Percentiles rank a stretch among this genome's conserved stretches.
These are phyloP conservation scores for Vaccinium macrocarpon DNA, from an alignment of 148 eudicot genomes.

Conservation along the genomic window DNA sequence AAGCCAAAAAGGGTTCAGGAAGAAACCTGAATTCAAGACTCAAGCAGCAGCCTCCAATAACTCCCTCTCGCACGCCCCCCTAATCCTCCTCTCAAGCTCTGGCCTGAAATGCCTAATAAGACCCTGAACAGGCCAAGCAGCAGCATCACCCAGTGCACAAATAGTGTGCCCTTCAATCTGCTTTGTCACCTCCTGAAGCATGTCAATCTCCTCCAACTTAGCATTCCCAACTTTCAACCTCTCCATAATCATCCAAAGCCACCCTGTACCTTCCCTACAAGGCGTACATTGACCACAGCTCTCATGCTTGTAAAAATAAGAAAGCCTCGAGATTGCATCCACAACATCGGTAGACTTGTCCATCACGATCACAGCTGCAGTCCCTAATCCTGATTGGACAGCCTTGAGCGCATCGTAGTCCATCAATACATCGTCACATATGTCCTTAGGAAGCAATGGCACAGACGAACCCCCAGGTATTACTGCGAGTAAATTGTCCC, in stretches of 20 bases:
- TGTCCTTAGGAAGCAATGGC: conserved; percentile 70
- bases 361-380: conserved; percentile 96
- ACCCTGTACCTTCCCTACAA: conserved; percentile 88
- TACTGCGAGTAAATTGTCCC: conserved; percentile 92
- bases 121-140: conserved; percentile 99
- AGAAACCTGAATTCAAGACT: conserved; percentile 42
- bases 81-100: conserved; percentile 87
- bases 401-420: conserved; percentile 97
- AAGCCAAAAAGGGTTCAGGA: conserved; percentile 1
- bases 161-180: conserved; percentile 97
- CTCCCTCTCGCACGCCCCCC: conserved; percentile 77
- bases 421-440: conserved; percentile 92
- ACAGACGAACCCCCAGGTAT: conserved; percentile 97
- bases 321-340: conserved; percentile 87
- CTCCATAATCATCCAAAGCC: conserved; percentile 93
- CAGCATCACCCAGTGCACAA: conserved; percentile 96
- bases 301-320: conserved; percentile 92
- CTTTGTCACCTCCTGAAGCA: conserved; percentile 95
- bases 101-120: conserved; percentile 94
- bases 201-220: conserved; percentile 88
- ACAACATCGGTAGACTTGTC: conserved; percentile 93
- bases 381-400: conserved; percentile 76
- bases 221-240: conserved; percentile 88
- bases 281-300: conserved; percentile 97
- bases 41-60: conserved; percentile 68